Evolutionary conservation across 495 filamentous ascomycete genomes (phyloP).

Genomic region (Neurospora tetraspora): DNA sequence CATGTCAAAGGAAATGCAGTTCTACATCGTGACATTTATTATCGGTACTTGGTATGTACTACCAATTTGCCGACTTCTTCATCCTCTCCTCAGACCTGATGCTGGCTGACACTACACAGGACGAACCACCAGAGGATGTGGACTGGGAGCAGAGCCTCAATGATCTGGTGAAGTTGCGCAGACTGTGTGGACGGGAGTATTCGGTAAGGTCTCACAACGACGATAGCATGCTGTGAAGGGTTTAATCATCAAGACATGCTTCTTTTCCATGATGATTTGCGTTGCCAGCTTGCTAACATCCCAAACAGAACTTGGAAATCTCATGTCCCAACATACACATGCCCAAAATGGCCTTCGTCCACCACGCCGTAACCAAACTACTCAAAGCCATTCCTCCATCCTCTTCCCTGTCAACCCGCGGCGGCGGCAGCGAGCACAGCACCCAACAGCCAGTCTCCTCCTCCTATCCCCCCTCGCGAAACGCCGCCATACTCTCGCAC

Average conservation of each 20-base stretch:
- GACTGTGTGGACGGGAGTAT: neutral
- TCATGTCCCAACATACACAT: neutral
- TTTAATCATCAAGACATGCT: neutral
- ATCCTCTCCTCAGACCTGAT: neutral
- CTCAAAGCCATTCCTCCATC: constrained; percentile 10
- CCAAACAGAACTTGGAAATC: neutral
- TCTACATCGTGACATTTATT: constrained; percentile 45
- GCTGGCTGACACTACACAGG: constrained; percentile 18
- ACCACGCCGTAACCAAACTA: constrained; percentile 23
- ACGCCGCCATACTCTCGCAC: constrained; percentile 36
- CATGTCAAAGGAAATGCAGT: constrained; percentile 40
- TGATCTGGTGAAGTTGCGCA: constrained; percentile 25
- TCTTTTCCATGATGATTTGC: neutral
- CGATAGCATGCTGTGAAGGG: neutral
- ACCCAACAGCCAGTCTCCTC: constrained; percentile 9
- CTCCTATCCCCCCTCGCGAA: constrained; percentile 27
- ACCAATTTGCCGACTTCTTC: neutral
- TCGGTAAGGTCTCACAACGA: neutral
- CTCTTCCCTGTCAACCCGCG: neutral
- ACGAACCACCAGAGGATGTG: constrained; percentile 29
- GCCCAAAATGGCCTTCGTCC: constrained; percentile 22
- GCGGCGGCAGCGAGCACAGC: constrained; percentile 18
- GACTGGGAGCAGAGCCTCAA: constrained; percentile 43
- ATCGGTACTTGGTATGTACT: constrained; percentile 28
- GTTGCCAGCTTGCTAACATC: neutral